Conservation (phyloP, 108 stramenopile genomes). For the Nitzschia sp. region DNA sequence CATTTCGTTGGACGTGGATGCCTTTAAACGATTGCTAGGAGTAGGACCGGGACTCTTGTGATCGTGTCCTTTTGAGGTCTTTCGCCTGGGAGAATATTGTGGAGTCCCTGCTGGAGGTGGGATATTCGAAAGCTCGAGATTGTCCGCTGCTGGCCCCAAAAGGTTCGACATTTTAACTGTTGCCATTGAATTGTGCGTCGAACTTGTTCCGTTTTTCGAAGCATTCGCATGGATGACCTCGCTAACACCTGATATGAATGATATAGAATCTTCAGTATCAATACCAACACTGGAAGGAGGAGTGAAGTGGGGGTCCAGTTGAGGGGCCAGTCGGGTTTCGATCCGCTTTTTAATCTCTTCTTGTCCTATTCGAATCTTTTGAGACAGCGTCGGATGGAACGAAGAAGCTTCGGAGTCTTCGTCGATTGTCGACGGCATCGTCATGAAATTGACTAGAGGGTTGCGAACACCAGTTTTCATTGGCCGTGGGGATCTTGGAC, state of each 20-base stretch:
- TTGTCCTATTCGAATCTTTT: conserved; percentile 9
- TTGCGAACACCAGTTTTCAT: background rate
- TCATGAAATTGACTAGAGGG: background rate
- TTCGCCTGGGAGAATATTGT: too few species aligned
- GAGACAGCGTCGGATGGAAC: conserved; percentile 13
- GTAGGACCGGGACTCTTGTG: background rate
- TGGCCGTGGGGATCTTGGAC: background rate
- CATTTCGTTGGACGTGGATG: background rate
- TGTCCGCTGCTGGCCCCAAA: background rate
- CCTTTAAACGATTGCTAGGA: background rate
- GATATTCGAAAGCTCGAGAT: too few species aligned
- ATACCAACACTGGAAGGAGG: background rate
- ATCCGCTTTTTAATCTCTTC: background rate
- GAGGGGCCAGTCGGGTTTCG: background rate
- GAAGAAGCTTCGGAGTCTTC: background rate
- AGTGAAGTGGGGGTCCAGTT: background rate
- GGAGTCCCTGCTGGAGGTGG: too few species aligned
- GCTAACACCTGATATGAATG: too few species aligned
- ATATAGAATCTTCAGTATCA: too few species aligned
- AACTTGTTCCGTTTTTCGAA: too few species aligned
- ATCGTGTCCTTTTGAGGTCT: too few species aligned
- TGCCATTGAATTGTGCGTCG: background rate
- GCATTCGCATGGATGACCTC: too few species aligned
- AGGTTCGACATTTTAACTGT: background rate
- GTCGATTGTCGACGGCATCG: background rate